A percentile compares a stretch with the other conserved stretches of the same genome.
Evolutionary conservation across 176 grass and related monocot genomes (phyloP).

Genomic region (Phragmites australis): DNA sequence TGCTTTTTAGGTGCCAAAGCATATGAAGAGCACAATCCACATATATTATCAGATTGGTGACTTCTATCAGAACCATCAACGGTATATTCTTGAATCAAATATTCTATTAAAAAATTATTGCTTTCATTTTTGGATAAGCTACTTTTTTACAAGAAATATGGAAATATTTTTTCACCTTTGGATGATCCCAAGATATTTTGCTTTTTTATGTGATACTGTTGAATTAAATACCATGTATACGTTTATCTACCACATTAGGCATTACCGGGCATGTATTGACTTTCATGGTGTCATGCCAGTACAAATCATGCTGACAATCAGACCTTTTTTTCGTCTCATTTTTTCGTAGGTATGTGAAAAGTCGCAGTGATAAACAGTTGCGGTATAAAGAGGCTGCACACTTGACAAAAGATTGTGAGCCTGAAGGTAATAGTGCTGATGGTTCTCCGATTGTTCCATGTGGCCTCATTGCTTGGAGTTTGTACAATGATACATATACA

Average conservation of each 20-base stretch:
- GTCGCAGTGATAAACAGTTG: constrained; percentile 82
- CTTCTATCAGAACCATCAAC: constrained; percentile 94
- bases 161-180: neutral
- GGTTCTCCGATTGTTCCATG: constrained; percentile 80
- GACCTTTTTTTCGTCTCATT: neutral
- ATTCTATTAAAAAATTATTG: neutral
- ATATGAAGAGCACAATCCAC: constrained; percentile 73
- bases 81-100: constrained; percentile 43
- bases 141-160: neutral
- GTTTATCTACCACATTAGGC: neutral
- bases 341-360: constrained; percentile 76
- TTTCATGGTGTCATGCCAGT: neutral
- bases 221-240: neutral
- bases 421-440: constrained; percentile 51
- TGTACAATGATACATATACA: constrained; percentile 85
- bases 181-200: neutral
- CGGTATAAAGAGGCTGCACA: constrained; percentile 35
- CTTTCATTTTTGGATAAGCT: neutral
- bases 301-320: constrained; percentile 18
- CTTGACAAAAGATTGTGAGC: constrained; percentile 60
- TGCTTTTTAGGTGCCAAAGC: constrained; percentile 69
- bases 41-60: constrained; percentile 83
- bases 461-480: constrained; percentile 91
- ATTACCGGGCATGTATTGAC: constrained; percentile 4
- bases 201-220: neutral